phyloP scores from a whole-genome alignment of 345 rosid species.

The Brassica incana region DNA sequence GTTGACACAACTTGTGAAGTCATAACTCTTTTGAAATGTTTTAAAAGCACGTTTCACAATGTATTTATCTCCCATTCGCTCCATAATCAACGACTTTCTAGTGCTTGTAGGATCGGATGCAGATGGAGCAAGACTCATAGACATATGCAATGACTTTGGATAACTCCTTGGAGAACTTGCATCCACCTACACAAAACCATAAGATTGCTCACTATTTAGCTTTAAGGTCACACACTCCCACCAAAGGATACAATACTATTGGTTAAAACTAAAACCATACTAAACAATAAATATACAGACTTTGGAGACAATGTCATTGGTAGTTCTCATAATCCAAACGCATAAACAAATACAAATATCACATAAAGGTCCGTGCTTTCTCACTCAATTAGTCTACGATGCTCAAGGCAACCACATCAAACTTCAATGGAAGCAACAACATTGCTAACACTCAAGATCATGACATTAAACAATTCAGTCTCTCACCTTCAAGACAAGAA shows the following conservation, averaged over 20 bases:
- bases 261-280: no score
- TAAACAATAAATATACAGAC: no score
- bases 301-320: no score
- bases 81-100: constrained; percentile 78
- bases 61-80: constrained; percentile 95
- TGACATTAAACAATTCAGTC: no score
- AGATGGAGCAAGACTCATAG: constrained; percentile 56
- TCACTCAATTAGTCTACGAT: neutral
- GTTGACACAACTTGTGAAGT: constrained; percentile 44
- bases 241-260: no score
- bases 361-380: neutral
- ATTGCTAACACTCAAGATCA: no score
- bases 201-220: constrained; percentile 3
- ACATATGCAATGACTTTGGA: constrained; percentile 71
- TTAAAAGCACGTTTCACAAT: constrained; percentile 82
- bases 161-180: constrained; percentile 84
- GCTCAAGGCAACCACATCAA: no score
- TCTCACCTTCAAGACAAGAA: constrained; percentile 92
- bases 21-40: constrained; percentile 63
- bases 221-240: neutral
- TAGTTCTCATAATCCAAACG: no score
- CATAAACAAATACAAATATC: neutral
- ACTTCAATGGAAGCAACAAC: no score
- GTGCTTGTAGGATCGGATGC: constrained; percentile 43
- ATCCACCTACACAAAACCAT: constrained; percentile 66